Percentiles rank a stretch among this genome's conserved stretches.
Evolutionary conservation across 495 filamentous ascomycete species (phyloP).

Genomic region (Neurospora sp.): DNA sequence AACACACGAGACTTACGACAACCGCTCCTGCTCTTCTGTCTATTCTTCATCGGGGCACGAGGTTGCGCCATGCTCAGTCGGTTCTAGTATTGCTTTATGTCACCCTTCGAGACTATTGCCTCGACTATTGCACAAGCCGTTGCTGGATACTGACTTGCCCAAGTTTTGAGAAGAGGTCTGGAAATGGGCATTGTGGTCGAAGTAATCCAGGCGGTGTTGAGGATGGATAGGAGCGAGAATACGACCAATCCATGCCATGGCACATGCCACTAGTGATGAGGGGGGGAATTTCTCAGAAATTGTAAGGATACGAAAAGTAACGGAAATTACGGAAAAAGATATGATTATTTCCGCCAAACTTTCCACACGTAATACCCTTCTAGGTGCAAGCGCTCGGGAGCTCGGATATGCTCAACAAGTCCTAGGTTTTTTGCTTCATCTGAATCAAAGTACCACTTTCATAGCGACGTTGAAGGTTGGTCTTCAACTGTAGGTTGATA

Average conservation of each 20-base stretch:
- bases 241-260: neutral
- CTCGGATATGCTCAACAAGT: neutral
- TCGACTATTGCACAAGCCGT: neutral
- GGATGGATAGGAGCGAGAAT: neutral
- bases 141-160: neutral
- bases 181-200: neutral
- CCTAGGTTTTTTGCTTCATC: neutral
- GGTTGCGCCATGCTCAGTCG: neutral
- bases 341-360: neutral
- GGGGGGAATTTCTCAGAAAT: neutral
- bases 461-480: neutral
- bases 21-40: slow-evolving; percentile 23
- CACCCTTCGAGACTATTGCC: neutral
- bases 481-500: neutral
- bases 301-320: neutral
- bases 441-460: neutral
- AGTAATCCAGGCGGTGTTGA: neutral
- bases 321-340: neutral
- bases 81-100: neutral
- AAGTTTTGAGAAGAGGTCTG: neutral
- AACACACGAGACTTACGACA: slow-evolving; percentile 6
- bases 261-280: neutral
- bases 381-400: neutral
- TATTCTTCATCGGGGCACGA: slow-evolving; percentile 21
- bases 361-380: neutral